Evolutionary conservation across 2,329 filamentous ascomycete genomes (phyloP).

Genomic region (Nemania bipapillata): DNA sequence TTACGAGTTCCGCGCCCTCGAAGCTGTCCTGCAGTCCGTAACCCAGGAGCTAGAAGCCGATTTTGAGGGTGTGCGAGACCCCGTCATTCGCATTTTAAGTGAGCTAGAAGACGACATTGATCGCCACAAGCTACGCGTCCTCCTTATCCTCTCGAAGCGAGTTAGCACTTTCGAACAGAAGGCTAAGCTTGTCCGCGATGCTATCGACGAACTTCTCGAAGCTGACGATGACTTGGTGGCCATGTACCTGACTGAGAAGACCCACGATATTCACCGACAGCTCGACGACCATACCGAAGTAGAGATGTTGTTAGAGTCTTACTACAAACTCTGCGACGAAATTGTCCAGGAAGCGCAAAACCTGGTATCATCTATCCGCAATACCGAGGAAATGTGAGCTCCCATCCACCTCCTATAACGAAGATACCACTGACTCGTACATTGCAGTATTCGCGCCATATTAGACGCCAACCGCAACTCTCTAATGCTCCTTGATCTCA

Average conservation of each 20-base stretch:
- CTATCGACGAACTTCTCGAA: constrained; percentile 93
- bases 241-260: constrained; percentile 96
- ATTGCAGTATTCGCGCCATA: constrained; percentile 87
- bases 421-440: constrained; percentile 42
- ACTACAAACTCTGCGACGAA: constrained; percentile 97
- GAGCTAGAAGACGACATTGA: constrained; percentile 98
- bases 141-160: constrained; percentile 94
- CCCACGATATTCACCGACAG: constrained; percentile 74
- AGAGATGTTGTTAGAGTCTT: constrained; percentile 95
- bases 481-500: constrained; percentile 95
- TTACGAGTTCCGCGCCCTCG: constrained; percentile 95
- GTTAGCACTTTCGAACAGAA: constrained; percentile 98
- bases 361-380: constrained; percentile 91
- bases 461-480: constrained; percentile 97
- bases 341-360: constrained; percentile 96
- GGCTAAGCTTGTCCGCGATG: constrained; percentile 89
- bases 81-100: constrained; percentile 85
- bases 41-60: constrained; percentile 92
- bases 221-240: constrained; percentile 92
- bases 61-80: constrained; percentile 91
- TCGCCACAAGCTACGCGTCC: constrained; percentile 86
- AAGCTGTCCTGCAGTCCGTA: constrained; percentile 93
- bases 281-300: constrained; percentile 95
- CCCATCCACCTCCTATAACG: background rate
- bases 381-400: constrained; percentile 95